phyloP scores from a whole-genome alignment of 2,329 filamentous ascomycete genomes.

The Cordyceps cateniannulata region DNA sequence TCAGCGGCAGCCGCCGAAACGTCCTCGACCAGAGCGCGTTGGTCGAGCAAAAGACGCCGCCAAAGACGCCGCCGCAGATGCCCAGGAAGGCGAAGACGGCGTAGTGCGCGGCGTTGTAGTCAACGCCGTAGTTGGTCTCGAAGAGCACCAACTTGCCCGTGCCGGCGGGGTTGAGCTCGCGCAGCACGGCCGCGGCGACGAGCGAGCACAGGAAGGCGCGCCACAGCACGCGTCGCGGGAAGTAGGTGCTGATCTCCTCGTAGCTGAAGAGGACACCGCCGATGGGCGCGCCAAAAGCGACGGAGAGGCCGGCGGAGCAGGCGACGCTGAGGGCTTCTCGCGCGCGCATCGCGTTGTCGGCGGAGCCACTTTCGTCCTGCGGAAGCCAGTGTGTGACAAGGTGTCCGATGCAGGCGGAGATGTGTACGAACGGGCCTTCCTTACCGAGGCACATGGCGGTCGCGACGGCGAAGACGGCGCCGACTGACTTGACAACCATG shows the following conservation, averaged over 20 bases:
- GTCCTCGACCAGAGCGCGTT: slow-evolving; percentile 86
- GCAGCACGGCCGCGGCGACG: slow-evolving; percentile 94
- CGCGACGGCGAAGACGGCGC: slow-evolving; percentile 83
- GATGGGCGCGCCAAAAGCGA: slow-evolving; percentile 89
- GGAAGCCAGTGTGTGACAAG: slow-evolving; percentile 72
- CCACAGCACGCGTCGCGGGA: slow-evolving; percentile 99
- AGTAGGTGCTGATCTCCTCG: slow-evolving; percentile 95
- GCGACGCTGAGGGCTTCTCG: slow-evolving; percentile 89
- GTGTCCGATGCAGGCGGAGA: slow-evolving; percentile 95
- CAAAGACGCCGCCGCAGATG: slow-evolving; percentile 83
- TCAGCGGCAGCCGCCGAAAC: slow-evolving; percentile 54
- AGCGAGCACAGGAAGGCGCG: slow-evolving; percentile 98
- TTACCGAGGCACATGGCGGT: slow-evolving; percentile 97
- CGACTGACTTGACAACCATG: slow-evolving; percentile 80
- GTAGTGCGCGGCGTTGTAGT: slow-evolving; percentile 92
- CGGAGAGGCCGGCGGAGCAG: slow-evolving; percentile 84
- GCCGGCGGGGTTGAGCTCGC: slow-evolving; percentile 88
- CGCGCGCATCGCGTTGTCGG: slow-evolving; percentile 87
- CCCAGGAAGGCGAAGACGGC: slow-evolving; percentile 82
- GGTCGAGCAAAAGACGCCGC: slow-evolving; percentile 86
- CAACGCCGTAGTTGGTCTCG: slow-evolving; percentile 85
- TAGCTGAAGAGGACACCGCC: slow-evolving; percentile 92
- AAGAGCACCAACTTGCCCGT: slow-evolving; percentile 94
- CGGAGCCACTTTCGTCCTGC: slow-evolving; percentile 47
- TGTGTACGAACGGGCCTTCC: slow-evolving; percentile 90